These are phyloP conservation scores for Amanita phalloides DNA, from an alignment of 768 basidiomycete species.

Conservation along the genomic window DNA sequence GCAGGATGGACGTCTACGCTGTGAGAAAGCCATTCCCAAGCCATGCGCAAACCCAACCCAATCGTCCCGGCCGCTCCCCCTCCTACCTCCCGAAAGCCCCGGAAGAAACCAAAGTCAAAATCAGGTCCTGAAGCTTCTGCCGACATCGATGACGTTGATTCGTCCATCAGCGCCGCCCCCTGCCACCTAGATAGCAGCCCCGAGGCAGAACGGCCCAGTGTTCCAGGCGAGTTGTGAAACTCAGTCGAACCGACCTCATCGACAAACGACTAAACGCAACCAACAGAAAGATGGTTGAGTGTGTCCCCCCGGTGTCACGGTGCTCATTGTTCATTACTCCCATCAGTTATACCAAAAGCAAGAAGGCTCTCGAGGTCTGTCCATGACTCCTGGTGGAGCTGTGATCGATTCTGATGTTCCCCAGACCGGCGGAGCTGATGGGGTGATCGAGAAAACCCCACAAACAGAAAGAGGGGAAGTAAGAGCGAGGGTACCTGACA, in stretches of 20 bases:
- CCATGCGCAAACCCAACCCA: slow-evolving; percentile 22
- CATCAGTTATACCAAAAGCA: too few species aligned
- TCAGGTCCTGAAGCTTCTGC: slow-evolving; percentile 20
- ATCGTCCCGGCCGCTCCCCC: slow-evolving; percentile 74
- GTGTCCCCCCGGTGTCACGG: too few species aligned
- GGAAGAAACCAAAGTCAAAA: slow-evolving; percentile 48
- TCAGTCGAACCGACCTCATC: slow-evolving; percentile 68
- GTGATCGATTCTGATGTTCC: too few species aligned
- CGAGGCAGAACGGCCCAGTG: slow-evolving; percentile 27
- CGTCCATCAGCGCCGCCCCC: slow-evolving; percentile 22
- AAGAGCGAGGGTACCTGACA: slow-evolving; percentile 41
- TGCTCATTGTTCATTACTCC: too few species aligned
- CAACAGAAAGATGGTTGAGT: too few species aligned
- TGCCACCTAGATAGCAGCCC: slow-evolving; percentile 26
- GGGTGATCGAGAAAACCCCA: slow-evolving; percentile 27
- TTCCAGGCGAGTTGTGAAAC: slow-evolving; percentile 43
- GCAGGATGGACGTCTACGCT: neutral
- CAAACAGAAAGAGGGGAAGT: slow-evolving; percentile 50
- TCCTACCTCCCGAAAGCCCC: slow-evolving; percentile 47
- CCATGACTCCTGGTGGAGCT: too few species aligned
- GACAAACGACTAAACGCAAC: slow-evolving; percentile 5
- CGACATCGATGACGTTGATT: slow-evolving; percentile 23
- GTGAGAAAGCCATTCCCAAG: neutral
- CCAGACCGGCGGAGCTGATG: too few species aligned
- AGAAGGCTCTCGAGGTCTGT: too few species aligned